These are phyloP conservation scores for Zygoascus sp. DNA, from an alignment of 1,139 yeast species.

Conservation along the genomic window DNA sequence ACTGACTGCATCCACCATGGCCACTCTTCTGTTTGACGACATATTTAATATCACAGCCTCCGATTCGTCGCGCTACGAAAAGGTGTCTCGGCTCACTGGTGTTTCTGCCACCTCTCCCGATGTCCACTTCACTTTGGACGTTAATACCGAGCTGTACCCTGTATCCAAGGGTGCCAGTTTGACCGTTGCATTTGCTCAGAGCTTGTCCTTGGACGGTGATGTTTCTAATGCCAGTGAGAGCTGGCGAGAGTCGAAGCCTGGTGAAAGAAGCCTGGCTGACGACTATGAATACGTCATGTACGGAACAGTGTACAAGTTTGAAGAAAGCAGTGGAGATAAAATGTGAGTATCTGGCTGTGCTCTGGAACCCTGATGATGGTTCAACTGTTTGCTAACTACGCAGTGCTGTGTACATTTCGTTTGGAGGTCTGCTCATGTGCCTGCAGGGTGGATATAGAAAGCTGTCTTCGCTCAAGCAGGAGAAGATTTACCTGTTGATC, in stretches of 20 bases:
- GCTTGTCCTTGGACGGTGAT: slow-evolving; percentile 57
- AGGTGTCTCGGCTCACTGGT: slow-evolving; percentile 85
- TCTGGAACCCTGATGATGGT: not conserved
- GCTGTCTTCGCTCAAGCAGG: slow-evolving; percentile 85
- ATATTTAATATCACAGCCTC: slow-evolving; percentile 81
- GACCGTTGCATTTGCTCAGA: slow-evolving; percentile 83
- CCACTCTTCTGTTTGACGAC: slow-evolving; percentile 81
- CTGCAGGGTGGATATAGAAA: slow-evolving; percentile 94
- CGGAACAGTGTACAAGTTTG: slow-evolving; percentile 96
- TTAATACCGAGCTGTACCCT: slow-evolving; percentile 91
- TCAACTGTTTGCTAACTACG: slow-evolving; percentile 39
- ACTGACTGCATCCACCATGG: too few relatives aligned
- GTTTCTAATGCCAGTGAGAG: slow-evolving; percentile 51
- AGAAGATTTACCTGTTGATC: slow-evolving; percentile 83
- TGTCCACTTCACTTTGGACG: slow-evolving; percentile 80
- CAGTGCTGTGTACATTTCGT: slow-evolving; percentile 88
- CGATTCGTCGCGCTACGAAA: slow-evolving; percentile 88
- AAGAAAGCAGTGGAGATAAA: slow-evolving; percentile 69
- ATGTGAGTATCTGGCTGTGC: slow-evolving; percentile 30
- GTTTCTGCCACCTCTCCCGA: slow-evolving; percentile 80
- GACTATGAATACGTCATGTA: slow-evolving; percentile 98
- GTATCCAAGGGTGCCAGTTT: slow-evolving; percentile 71
- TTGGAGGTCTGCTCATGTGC: slow-evolving; percentile 92
- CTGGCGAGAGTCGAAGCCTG: slow-evolving; percentile 83
- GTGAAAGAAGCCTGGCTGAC: slow-evolving; percentile 84